Base-by-base conservation (phyloP, 441 rosid species). In the Lepidium campestre region DNA sequence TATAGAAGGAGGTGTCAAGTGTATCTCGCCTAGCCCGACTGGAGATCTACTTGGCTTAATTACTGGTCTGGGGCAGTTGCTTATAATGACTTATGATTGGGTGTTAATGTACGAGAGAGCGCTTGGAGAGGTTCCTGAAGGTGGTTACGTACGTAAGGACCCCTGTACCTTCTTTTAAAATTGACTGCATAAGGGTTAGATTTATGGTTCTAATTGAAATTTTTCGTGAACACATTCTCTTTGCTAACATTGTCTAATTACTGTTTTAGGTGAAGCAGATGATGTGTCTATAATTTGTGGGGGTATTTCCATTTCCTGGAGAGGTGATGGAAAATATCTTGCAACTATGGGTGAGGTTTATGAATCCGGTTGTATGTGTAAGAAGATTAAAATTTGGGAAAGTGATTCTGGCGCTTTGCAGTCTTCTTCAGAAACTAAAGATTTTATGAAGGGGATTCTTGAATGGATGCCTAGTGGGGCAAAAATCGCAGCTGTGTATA, bases 381-480 rank as follows among this genome's bases (percentile, higher is more conserved):
- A 83, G 85, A 87, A 75, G 80, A 67, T 93, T 68, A 87, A 83
- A 83, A 80, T 93, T 67, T 93, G 99, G 99, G 99, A 91, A 71
- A 82, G 93, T 70, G 96, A 91, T 75, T 80, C 93, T 1, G 96
- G 96, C 32, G 72, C 77, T 7, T 60, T 86, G 75, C 96, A 80
- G 80, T 82, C 96, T 71, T 65, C 87, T 64, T 87, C 99, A 48
- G 95, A 86, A 74, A 37, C 82, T 34, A 85, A 83, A 77, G 66
- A 77, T 46, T 85, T 87, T 67, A 75, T 75, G 82, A 93, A 89
- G 62, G 81, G 81, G 58, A 73, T 83, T 68, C 73, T 93, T 79
- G 97, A 87, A 22, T 93, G 99, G 99, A 93, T 93, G 99, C 99
- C 97, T 15, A 91, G 89, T 70, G 99, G 97, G 53, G 96, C 91